Base-by-base conservation (phyloP, 2,329 filamentous ascomycete species). In the Balansia obtecta region DNA sequence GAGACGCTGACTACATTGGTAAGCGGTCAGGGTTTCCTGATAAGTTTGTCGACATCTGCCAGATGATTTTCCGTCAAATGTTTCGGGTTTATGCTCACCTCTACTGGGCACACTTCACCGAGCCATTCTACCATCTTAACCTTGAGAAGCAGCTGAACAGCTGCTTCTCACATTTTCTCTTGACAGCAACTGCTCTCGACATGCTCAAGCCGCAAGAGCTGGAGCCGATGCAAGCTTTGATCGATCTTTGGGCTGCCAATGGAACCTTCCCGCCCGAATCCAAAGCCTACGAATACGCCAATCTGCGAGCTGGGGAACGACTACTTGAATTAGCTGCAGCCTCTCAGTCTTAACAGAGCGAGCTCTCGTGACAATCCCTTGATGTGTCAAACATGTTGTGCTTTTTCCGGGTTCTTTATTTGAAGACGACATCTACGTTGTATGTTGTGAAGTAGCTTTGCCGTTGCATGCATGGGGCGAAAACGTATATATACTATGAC, bases 1-100 rank as follows among this genome's bases (percentile, higher is more conserved):
- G 80, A 42, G 83, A 86, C 51, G 70, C 68, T 20, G 80, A 83
- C 53, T 97, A 89, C 87, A 77, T 95, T 51, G 93, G 93, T 61
- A 95, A 94, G 71, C 80, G 86, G 45, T 93, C 87, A 53, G 91
- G 91, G 4, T 98, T 98, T 68, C 93, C 93, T 2, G 81, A 86
- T 56, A 86, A 88, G 57, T 97, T 96, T 67, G 76, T 91, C 59
- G 81, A 85, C 54, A 89, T 95, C 58, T 93, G 91, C 73, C 89
- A 94, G 73, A 85, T 85, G 57, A 93, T 96, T 61, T 91, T 96
- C 73, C 86, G 90, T 60, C 93, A 96, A 70, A 97, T 98, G 85
- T 97, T 98, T 76, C 86, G 93, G 53, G 91, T 96, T 59, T 98
- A 98, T 64, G 85, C 93, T 45, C 93, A 98, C 68, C 82, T 98